Percentiles rank a stretch among this genome's conserved stretches.
Evolutionary conservation across 495 filamentous ascomycete genomes (phyloP).

Genomic region (Lineolata rhizophorae): DNA sequence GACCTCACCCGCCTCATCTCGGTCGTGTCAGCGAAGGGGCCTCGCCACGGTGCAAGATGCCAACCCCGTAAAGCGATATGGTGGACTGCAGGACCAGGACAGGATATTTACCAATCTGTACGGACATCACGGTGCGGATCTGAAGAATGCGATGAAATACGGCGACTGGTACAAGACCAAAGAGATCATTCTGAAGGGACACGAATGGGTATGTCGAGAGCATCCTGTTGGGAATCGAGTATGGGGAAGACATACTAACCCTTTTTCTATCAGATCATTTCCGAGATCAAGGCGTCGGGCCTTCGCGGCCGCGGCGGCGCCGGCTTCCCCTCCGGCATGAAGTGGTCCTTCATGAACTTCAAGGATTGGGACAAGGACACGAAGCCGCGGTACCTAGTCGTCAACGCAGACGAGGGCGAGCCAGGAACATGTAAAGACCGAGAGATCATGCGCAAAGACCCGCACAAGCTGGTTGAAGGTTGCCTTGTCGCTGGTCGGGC

Average conservation of each 20-base stretch:
- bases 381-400: slow-evolving; percentile 85
- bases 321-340: slow-evolving; percentile 92
- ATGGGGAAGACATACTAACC: not conserved
- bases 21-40: slow-evolving; percentile 30
- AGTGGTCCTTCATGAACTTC: slow-evolving; percentile 99
- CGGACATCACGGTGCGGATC: slow-evolving; percentile 68
- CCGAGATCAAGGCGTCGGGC: slow-evolving; percentile 88
- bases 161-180: slow-evolving; percentile 99
- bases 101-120: slow-evolving; percentile 98
- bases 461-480: slow-evolving; percentile 94
- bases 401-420: slow-evolving; percentile 97
- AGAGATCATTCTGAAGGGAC: slow-evolving; percentile 87
- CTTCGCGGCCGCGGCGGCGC: slow-evolving; percentile 90
- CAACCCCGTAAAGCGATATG: too few relatives aligned
- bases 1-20: slow-evolving; percentile 16
- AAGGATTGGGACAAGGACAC: slow-evolving; percentile 98
- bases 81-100: slow-evolving; percentile 82
- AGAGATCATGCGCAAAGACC: slow-evolving; percentile 99
- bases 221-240: not conserved
- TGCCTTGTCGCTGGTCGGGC: slow-evolving; percentile 89
- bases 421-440: slow-evolving; percentile 98
- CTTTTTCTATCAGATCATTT: slow-evolving; percentile 43
- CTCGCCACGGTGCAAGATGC: slow-evolving; percentile 84
- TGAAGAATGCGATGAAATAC: slow-evolving; percentile 92
- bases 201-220: slow-evolving; percentile 58